phyloP scores from a whole-genome alignment of 2,329 filamentous ascomycete species.

The Coleophoma eucalyptorum region DNA sequence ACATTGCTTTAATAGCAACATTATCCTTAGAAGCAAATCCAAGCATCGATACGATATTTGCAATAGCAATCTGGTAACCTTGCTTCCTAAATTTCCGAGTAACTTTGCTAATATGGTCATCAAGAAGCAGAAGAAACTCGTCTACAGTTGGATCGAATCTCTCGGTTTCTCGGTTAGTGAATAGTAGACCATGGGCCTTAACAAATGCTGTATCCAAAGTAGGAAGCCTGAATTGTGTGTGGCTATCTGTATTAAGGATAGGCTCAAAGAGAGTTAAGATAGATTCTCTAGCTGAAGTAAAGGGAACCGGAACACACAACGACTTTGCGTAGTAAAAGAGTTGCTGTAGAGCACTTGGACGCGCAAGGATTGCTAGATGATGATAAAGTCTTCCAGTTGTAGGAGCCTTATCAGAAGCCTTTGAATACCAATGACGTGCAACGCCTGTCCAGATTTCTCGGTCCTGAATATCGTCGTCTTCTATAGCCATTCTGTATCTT shows the following conservation, averaged over 20 bases:
- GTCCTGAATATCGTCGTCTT: conserved; percentile 72
- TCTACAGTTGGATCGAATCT: conserved; percentile 39
- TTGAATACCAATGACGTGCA: conserved; percentile 78
- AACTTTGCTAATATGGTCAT: conserved; percentile 51
- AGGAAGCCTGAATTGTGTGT: conserved; percentile 32
- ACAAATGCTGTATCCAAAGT: conserved; percentile 58
- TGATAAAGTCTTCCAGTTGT: conserved; percentile 79
- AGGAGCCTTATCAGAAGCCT: conserved; percentile 68
- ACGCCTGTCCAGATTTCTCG: conserved; percentile 79
- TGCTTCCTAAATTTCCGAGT: conserved; percentile 40
- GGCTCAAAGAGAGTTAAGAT: conserved; percentile 65
- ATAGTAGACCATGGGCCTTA: conserved; percentile 60
- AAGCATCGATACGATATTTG: conserved; percentile 29
- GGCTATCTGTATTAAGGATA: conserved; percentile 35
- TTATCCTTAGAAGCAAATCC: conserved; percentile 24
- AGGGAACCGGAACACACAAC: conserved; percentile 57
- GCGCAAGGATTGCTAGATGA: conserved; percentile 75
- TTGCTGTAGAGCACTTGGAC: conserved; percentile 64
- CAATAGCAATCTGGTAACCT: conserved; percentile 53
- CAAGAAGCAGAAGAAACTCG: conserved; percentile 50
- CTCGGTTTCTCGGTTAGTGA: conserved; percentile 45
- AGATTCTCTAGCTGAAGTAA: conserved; percentile 59
- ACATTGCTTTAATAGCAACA: conserved; percentile 18
- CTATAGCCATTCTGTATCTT: conserved; percentile 82
- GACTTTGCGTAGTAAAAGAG: conserved; percentile 67